Evolutionary conservation across 1,284 basidiomycete species (phyloP).

Genomic region (Golubevia pallescens): DNA sequence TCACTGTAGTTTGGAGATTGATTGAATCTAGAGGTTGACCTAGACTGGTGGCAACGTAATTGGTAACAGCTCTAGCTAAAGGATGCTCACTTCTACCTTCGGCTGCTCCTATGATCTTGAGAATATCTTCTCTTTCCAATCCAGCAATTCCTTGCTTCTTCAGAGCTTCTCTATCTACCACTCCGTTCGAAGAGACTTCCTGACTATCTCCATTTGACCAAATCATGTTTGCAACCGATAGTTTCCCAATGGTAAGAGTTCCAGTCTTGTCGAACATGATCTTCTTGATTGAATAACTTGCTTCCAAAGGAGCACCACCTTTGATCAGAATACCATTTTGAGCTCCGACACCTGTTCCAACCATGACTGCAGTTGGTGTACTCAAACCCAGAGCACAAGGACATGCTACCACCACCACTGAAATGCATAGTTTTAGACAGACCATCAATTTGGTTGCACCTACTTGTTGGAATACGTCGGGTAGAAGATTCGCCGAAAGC

Average conservation of each 20-base stretch:
- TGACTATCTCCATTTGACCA: too few species aligned
- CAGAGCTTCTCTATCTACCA: too few species aligned
- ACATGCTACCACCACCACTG: constrained; percentile 96
- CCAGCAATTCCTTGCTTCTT: too few species aligned
- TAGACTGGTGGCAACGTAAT: constrained; percentile 75
- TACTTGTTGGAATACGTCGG: constrained; percentile 80
- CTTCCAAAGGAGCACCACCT: constrained; percentile 90
- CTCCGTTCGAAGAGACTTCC: too few species aligned
- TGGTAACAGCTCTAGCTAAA: constrained; percentile 86
- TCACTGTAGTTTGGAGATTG: constrained; percentile 63
- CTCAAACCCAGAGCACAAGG: constrained; percentile 95
- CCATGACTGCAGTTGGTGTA: constrained; percentile 99
- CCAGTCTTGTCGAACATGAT: constrained; percentile 97
- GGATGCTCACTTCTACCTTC: constrained; percentile 95
- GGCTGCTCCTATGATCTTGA: constrained; percentile 76
- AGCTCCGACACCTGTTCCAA: constrained; percentile 95
- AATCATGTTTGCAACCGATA: constrained; percentile 76
- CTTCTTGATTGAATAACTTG: constrained; percentile 79
- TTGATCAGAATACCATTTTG: constrained; percentile 98
- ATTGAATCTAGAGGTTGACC: constrained; percentile 51
- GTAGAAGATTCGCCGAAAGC: constrained; percentile 73
- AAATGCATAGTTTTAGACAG: constrained; percentile 96
- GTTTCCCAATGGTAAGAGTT: constrained; percentile 87
- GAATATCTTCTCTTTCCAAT: too few species aligned
- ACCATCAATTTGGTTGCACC: constrained; percentile 86